These are phyloP conservation scores for Paratinospora sagittata DNA, from an alignment of 164 flowering plant genomes.

Conservation along the genomic window DNA sequence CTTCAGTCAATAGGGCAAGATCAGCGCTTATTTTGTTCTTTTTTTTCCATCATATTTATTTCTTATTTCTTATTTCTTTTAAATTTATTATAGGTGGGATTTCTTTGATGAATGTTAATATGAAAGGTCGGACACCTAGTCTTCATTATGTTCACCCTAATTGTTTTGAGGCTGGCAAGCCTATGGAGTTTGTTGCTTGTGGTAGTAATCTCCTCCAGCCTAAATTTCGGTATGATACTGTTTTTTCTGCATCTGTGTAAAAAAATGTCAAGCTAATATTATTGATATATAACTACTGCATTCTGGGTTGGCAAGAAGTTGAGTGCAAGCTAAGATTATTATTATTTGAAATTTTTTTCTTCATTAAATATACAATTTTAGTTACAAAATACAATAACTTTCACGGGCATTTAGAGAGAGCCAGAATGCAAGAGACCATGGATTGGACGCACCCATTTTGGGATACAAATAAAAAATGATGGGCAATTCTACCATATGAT, in stretches of 20 bases:
- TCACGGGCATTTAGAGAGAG: background rate
- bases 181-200: constrained; percentile 80
- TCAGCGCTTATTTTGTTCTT: background rate
- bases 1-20: background rate
- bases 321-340: background rate
- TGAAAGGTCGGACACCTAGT: constrained; percentile 44
- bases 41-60: background rate
- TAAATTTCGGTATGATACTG: constrained; percentile 53
- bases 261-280: background rate
- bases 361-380: background rate
- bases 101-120: constrained; percentile 42
- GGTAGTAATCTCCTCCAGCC: constrained; percentile 75
- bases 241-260: background rate
- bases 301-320: background rate
- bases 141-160: constrained; percentile 83
- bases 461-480: background rate
- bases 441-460: background rate
- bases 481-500: background rate
- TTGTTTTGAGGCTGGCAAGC: constrained; percentile 89
- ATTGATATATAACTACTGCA: background rate
- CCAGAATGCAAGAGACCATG: background rate
- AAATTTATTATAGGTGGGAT: constrained; percentile 42
- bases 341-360: background rate
- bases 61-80: background rate
- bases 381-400: background rate